These are phyloP conservation scores for Neofusicoccum kwambonambiense DNA, from an alignment of 2,329 filamentous ascomycete species.

Conservation along the genomic window DNA sequence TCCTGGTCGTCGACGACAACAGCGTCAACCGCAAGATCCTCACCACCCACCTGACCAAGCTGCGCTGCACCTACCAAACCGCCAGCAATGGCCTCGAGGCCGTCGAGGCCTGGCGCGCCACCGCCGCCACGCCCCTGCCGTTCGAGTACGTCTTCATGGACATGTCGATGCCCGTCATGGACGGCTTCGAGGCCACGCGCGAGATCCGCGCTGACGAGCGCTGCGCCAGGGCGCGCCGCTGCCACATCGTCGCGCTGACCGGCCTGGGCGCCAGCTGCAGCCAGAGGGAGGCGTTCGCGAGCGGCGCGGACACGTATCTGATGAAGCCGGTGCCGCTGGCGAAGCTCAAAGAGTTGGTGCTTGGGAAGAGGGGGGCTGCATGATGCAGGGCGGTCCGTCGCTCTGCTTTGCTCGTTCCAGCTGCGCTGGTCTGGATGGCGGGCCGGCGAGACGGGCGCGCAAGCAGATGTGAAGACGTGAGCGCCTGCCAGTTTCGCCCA, in stretches of 20 bases:
- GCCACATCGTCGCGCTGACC: slow-evolving; percentile 40
- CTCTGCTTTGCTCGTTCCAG: no score
- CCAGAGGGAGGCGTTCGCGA: slow-evolving; percentile 42
- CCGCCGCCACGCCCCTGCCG: not conserved
- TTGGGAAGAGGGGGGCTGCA: no score
- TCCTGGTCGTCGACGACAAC: slow-evolving; percentile 21
- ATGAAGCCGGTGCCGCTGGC: slow-evolving; percentile 43
- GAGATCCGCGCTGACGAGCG: slow-evolving; percentile 39
- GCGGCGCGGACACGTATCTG: slow-evolving; percentile 47
- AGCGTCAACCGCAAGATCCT: slow-evolving; percentile 54
- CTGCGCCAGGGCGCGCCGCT: no score
- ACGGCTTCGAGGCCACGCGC: slow-evolving; percentile 46
- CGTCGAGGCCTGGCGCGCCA: slow-evolving; percentile 33
- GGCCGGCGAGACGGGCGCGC: no score
- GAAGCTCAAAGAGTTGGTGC: not conserved
- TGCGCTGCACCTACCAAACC: slow-evolving; percentile 28
- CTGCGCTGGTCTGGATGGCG: no score
- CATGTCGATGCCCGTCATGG: slow-evolving; percentile 48
- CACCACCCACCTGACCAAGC: slow-evolving; percentile 36
- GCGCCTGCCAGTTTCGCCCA: no score
- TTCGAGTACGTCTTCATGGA: slow-evolving; percentile 48
- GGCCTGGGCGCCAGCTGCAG: slow-evolving; percentile 44
- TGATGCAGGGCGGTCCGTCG: no score
- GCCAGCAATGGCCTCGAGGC: slow-evolving; percentile 43
- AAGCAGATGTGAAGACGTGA: no score